Evolutionary conservation across 306 rosid species (phyloP).

Genomic region (Argentina anserina): DNA sequence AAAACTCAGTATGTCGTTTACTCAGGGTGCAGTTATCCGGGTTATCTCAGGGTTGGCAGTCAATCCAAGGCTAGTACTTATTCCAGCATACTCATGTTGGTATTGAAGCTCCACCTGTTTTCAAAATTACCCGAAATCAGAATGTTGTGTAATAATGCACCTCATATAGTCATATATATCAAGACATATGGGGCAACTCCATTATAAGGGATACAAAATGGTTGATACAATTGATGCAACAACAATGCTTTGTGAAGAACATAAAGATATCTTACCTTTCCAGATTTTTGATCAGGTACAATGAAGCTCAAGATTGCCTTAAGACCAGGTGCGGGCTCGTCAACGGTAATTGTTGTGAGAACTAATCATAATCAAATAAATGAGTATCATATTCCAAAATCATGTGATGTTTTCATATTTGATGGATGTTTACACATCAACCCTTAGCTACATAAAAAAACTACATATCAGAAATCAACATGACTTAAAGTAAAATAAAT

Average conservation of each 20-base stretch:
- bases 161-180: not conserved
- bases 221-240: not conserved
- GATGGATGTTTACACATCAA: no score
- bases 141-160: not conserved
- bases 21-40: no score
- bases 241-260: not conserved
- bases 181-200: not conserved
- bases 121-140: constrained; percentile 5
- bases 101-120: constrained; percentile 87
- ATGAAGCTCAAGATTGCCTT: constrained; percentile 80
- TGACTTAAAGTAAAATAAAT: not conserved
- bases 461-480: not conserved
- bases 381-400: not conserved
- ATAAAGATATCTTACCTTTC: constrained; percentile 49
- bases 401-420: not conserved
- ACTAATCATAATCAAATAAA: constrained; percentile 10
- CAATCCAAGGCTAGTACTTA: constrained; percentile 83
- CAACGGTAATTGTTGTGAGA: constrained; percentile 74
- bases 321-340: constrained; percentile 89
- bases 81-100: constrained; percentile 88
- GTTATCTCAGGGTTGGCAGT: constrained; percentile 83
- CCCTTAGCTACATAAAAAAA: not conserved
- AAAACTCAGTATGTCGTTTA: constrained; percentile 21
- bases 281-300: constrained; percentile 88
- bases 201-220: not conserved